These are phyloP conservation scores for Aspergillus tamarii DNA, from an alignment of 2,329 filamentous ascomycete species.

Conservation along the genomic window DNA sequence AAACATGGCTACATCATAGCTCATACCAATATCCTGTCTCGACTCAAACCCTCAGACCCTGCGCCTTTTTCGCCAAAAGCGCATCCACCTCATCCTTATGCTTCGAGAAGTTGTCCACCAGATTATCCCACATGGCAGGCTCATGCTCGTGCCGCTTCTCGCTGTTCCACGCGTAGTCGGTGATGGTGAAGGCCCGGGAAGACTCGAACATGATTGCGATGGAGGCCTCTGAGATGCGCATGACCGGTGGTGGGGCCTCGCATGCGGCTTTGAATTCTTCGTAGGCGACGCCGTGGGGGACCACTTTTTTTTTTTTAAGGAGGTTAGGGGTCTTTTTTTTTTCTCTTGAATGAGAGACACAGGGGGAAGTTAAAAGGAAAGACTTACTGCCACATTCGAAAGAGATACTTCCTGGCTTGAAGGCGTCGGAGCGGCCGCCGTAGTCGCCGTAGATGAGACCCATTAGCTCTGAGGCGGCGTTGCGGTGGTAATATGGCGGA, in stretches of 20 bases:
- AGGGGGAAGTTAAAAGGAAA: background rate
- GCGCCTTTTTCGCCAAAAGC: slow-evolving; percentile 41
- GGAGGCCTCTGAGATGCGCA: slow-evolving; percentile 36
- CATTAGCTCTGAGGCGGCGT: slow-evolving; percentile 45
- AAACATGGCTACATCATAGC: background rate
- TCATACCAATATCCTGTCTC: background rate
- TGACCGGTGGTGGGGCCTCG: slow-evolving; percentile 29
- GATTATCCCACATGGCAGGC: slow-evolving; percentile 57
- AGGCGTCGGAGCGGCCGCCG: slow-evolving; percentile 38
- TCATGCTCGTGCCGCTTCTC: slow-evolving; percentile 51
- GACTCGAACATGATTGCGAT: slow-evolving; percentile 43
- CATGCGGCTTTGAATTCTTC: slow-evolving; percentile 38
- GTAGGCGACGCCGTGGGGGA: slow-evolving; percentile 41
- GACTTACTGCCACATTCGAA: slow-evolving; percentile 40
- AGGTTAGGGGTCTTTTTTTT: background rate
- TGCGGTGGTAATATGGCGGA: slow-evolving; percentile 48
- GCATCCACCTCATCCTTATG: slow-evolving; percentile 53
- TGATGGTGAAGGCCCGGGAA: slow-evolving; percentile 39
- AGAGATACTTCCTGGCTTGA: slow-evolving; percentile 39
- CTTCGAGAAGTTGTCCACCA: slow-evolving; percentile 57
- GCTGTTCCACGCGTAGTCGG: slow-evolving; percentile 40
- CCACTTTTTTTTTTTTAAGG: slow-evolving; percentile 29
- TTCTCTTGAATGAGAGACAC: background rate
- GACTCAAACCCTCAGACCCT: slow-evolving; percentile 20
- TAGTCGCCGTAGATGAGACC: slow-evolving; percentile 41